Base-by-base conservation (phyloP, 169 alveolate genomes). In the Theileria luwenshuni region DNA sequence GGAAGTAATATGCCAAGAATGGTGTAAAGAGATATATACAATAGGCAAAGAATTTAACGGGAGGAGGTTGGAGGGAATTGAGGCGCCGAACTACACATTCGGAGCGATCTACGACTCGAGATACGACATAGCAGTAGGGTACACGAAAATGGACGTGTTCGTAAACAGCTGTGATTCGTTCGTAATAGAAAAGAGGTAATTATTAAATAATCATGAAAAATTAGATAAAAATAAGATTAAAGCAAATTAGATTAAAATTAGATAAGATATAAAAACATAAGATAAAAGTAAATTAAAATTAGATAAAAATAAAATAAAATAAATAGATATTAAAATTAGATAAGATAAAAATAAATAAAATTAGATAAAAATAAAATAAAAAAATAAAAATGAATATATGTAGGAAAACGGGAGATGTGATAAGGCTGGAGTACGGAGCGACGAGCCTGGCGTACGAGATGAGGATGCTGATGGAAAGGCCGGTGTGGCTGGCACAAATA, bases 51-150 rank as follows among this genome's bases (percentile, higher is more conserved):
- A 54, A 10, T 8, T 25, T 15, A n/a, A n/a, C 1, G 23, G 63
- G 38, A 25, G 19, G 13, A 54, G 13, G 15, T n/a, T 54, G 27
- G 63, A 54, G 13, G 63, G 63, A 13, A 13, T 13, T 3, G 27
- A 27, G 27, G 33, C n/a, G 19, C 63, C 63, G 33, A 7, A 6
- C n/a, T 54, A 54, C 33, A 54, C n/a, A n/a, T 54, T 13, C 33
- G 63, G 63, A 54, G 13, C 13, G 13, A 38, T 54, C n/a, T 54
- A 54, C 33, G 63, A 54, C 33, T 54, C 63, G 15, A 13, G 15
- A 25, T 15, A 2, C 15, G n/a, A n/a, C 15, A 6, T 33, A 12
- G 25, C 8, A 25, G 25, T 54, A 8, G 63, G 63, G 13, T 54
- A 54, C 27, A 13, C 63, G 27, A n/a, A 1, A 23, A 5, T 38